Evolutionary conservation across 495 filamentous ascomycete genomes (phyloP), one percentile per base, ranked within the genome.

Genomic region (Penicillium simplicissimum): DNA sequence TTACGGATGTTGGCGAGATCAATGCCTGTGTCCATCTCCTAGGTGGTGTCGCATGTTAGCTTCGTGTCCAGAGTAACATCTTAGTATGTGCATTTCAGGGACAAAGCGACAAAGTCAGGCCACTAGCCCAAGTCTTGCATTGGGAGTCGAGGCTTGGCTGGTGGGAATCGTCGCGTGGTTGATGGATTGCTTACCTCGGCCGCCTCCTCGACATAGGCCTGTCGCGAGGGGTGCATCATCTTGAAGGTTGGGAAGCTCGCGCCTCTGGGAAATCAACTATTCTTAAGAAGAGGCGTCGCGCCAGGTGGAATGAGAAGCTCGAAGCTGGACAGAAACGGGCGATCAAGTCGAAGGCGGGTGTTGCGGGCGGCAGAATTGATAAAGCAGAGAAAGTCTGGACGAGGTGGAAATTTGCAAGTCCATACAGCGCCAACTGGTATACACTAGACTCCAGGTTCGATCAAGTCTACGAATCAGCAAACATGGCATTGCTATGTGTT

Each of bases 131-230:
- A 31, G 23, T 11, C 9, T 28, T n/a, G 21, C 11, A 23, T 55
- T 42, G 35, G 21, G 11, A 55, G 14, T 42, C 37, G 40, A 42
- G n/a, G 35, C 37, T 42, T 25, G 53, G 28, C 43, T 36, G 25
- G 38, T 28, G 25, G 43, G 31, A 33, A 15, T 13, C 40, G 47
- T 40, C 17, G 42, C 23, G 31, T 37, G n/a, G n/a, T 37, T 33
- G 28, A 52, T 55, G 48, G 62, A 10, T 31, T 45, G 64, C 88
- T 84, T 85, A 92, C 90, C 81, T 90, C 85, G 23, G 89, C 85
- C 21, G 79, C 87, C 67, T 97, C 95, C 81, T 97, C 95, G 62
- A 97, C 92, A 76, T 96, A 97, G n/a, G 95, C 93, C 73, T 93
- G 90, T 65, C 95, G 83, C 66, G 95, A 84, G 40, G 95, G 95